Evolutionary conservation across 208 protist genomes (phyloP).

Genomic region (Trypanosoma platydactyli): DNA sequence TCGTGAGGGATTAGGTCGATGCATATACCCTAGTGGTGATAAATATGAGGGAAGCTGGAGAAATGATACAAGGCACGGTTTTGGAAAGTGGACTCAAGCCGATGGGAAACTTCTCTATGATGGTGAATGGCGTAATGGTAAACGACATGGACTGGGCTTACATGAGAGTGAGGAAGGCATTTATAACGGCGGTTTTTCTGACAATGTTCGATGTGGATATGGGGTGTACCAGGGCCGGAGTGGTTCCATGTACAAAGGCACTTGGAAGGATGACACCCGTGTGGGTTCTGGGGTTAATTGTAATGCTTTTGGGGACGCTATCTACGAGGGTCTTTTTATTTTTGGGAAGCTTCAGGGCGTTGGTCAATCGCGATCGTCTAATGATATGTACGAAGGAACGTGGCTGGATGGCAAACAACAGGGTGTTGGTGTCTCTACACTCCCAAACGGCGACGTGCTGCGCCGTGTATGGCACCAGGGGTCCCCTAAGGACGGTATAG

Average conservation of each 20-base stretch:
- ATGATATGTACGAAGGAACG: conserved; percentile 71
- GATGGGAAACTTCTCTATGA: conserved; percentile 56
- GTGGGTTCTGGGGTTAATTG: conserved; percentile 64
- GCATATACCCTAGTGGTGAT: conserved; percentile 70
- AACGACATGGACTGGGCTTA: conserved; percentile 69
- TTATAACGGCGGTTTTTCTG: conserved; percentile 76
- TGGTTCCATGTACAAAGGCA: conserved; percentile 78
- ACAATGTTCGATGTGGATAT: conserved; percentile 55
- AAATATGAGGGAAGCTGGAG: conserved; percentile 84
- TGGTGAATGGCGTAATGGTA: conserved; percentile 65
- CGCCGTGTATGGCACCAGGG: conserved; percentile 76
- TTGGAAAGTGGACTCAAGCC: conserved; percentile 36
- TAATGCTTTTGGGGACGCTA: conserved; percentile 47
- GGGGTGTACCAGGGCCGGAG: conserved; percentile 54
- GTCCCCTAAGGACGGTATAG: conserved; percentile 54
- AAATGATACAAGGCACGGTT: conserved; percentile 59
- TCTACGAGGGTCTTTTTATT: conserved; percentile 79
- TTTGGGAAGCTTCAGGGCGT: conserved; percentile 64
- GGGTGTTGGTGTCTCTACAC: conserved; percentile 66
- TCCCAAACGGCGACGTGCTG: conserved; percentile 82
- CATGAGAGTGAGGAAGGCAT: conserved; percentile 54
- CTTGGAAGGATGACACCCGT: conserved; percentile 66
- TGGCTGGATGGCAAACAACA: conserved; percentile 84
- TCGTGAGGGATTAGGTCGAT: conserved; percentile 75
- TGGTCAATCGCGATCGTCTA: conserved; percentile 31